Evolutionary conservation across 208 protist genomes (phyloP).

Genomic region (Lotmaria passim): DNA sequence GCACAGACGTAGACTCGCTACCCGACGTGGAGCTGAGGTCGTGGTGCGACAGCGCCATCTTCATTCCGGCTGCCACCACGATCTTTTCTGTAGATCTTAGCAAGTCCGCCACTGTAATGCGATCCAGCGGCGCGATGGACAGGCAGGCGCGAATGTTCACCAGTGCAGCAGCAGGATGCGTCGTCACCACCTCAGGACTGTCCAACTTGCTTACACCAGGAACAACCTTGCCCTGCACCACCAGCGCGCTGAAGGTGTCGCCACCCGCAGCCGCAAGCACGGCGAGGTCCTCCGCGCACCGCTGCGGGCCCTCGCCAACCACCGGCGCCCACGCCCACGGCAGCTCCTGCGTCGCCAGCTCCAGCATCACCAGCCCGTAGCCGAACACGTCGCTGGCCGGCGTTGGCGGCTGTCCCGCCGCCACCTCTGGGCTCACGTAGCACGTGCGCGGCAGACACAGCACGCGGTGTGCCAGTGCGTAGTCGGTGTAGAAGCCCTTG

Average conservation of each 20-base stretch:
- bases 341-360: constrained; percentile 39
- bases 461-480: constrained; percentile 19
- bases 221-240: neutral
- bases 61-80: too few relatives aligned
- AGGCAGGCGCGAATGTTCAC: neutral
- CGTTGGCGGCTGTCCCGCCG: constrained; percentile 43
- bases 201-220: too few relatives aligned
- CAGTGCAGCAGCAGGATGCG: too few relatives aligned
- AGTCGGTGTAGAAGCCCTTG: constrained; percentile 52
- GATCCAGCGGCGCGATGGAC: neutral
- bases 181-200: too few relatives aligned
- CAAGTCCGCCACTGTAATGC: neutral
- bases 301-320: constrained; percentile 1
- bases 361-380: constrained; percentile 53
- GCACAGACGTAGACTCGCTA: too few relatives aligned
- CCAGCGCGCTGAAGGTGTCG: constrained; percentile 11
- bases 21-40: too few relatives aligned
- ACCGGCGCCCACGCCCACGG: constrained; percentile 43
- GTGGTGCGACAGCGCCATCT: too few relatives aligned
- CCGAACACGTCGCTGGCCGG: constrained; percentile 69
- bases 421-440: constrained; percentile 74
- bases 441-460: constrained; percentile 36
- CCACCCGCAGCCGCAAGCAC: constrained; percentile 23
- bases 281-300: constrained; percentile 19
- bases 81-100: too few relatives aligned